A percentile compares a stretch with the other conserved stretches of the same genome.
Conservation (phyloP, 2,329 filamentous ascomycete genomes). For the Mycosphaerelloides madeirae region DNA sequence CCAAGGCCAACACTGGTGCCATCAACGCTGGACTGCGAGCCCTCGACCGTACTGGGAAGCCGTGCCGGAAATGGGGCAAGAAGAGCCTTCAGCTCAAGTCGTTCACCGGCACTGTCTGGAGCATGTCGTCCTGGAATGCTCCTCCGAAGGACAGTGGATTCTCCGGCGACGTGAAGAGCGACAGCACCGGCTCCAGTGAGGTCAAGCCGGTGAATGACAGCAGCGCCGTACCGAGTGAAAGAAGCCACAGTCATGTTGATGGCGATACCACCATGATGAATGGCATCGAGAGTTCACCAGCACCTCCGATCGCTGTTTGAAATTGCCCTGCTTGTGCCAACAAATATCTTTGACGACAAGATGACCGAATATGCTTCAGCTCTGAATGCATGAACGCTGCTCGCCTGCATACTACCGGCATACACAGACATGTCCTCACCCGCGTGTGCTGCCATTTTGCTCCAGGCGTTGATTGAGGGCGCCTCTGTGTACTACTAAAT, state of each 20-base stretch:
- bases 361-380: too few relatives aligned
- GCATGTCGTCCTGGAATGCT: conserved; percentile 75
- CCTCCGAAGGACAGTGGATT: conserved; percentile 52
- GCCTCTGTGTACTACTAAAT: too few relatives aligned
- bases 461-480: too few relatives aligned
- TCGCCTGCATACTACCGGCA: too few relatives aligned
- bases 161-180: conserved; percentile 58
- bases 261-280: conserved; percentile 27
- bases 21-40: conserved; percentile 96
- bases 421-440: too few relatives aligned
- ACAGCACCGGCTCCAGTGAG: conserved; percentile 53
- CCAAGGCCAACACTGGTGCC: conserved; percentile 92
- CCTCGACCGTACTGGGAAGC: conserved; percentile 84
- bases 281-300: conserved; percentile 34
- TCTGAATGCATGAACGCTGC: too few relatives aligned
- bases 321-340: background rate
- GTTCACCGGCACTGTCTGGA: conserved; percentile 84
- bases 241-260: conserved; percentile 50
- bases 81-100: conserved; percentile 81
- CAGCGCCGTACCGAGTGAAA: conserved; percentile 57
- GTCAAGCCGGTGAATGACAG: conserved; percentile 50
- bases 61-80: conserved; percentile 86
- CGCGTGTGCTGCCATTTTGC: too few relatives aligned
- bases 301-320: conserved; percentile 37
- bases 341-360: too few relatives aligned